Conservation (phyloP, 768 basidiomycete genomes). For the Russula sp. region DNA sequence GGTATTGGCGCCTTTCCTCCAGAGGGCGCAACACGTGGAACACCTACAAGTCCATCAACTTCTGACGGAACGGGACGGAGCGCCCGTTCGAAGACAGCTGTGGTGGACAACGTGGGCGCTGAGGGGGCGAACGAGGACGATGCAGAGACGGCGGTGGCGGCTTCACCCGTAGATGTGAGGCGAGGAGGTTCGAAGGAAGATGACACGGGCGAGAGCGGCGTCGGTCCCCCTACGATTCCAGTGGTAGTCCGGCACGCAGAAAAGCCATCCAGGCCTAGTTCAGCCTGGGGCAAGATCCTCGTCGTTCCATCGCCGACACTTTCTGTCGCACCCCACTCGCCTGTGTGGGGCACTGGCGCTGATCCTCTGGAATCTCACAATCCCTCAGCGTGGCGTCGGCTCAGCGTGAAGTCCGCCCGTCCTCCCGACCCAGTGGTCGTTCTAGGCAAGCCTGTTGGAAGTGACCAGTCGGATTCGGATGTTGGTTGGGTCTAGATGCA, state of each 20-base stretch:
- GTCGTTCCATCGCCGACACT: constrained; percentile 4
- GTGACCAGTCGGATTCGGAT: background rate
- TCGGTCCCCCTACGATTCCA: background rate
- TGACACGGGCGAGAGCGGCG: background rate
- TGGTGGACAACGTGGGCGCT: background rate
- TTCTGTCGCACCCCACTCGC: background rate
- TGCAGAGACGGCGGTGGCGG: background rate
- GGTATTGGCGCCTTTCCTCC: background rate
- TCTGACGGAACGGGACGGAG: background rate
- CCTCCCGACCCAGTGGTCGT: background rate
- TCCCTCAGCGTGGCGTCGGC: background rate
- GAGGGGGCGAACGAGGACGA: background rate
- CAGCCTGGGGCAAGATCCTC: constrained; percentile 10
- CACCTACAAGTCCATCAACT: background rate
- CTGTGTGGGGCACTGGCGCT: background rate
- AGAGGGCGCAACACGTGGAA: background rate
- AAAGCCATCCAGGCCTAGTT: background rate
- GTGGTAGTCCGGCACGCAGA: background rate
- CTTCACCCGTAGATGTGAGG: constrained; percentile 5
- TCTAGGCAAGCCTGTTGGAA: background rate
- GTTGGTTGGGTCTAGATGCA: background rate
- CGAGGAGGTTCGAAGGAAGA: background rate
- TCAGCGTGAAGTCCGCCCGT: background rate
- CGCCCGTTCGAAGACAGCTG: background rate
- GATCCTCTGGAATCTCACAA: background rate